Evolutionary conservation across 257 asterid species (phyloP), one percentile per base, ranked within the genome.

Genomic region (Phtheirospermum japonicum): DNA sequence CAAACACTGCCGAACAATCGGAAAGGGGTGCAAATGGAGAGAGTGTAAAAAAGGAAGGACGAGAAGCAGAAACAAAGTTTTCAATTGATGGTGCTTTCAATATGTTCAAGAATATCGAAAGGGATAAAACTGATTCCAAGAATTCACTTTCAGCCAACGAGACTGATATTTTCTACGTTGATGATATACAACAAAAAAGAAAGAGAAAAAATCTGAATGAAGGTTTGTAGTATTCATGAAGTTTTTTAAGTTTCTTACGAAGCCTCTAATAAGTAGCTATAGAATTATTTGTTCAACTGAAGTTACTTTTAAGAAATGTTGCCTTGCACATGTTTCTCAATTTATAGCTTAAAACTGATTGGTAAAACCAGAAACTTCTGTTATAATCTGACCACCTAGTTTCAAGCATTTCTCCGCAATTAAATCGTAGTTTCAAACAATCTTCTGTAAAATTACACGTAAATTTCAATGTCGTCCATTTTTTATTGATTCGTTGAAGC

Each of bases 101-200:
- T 59, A 69, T 85, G 71, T 82, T 85, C 66, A 87, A 85, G 77
- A 78, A 68, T 46, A 46, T 83, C 14, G 66, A 65, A 59, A 74
- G 59, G 60, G 61, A 11, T 4, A 68, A 56, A 49, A 53, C 53
- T n/a, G 75, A 61, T 40, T 43, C 52, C 36, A 39, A 52, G 0
- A 32, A 58, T 55, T 46, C 56, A 49, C 19, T 40, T 62, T 68
- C 63, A 43, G 13, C 34, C 54, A 51, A 43, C 10, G 82, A 65
- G 36, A 49, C 32, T 17, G 71, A 61, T 17, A 69, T 50, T 54
- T 31, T 61, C 9, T 34, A 68, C 31, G 7, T 58, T 13, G 74
- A 62, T 55, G 37, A 52, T 17, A 34, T 61, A 3, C 74, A 56
- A 55, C 69, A 59, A 59, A 67, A 75, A 6, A 72, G 73, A 65